These are phyloP conservation scores for Mycena haematopus DNA, from an alignment of 768 basidiomycete species.

Conservation along the genomic window DNA sequence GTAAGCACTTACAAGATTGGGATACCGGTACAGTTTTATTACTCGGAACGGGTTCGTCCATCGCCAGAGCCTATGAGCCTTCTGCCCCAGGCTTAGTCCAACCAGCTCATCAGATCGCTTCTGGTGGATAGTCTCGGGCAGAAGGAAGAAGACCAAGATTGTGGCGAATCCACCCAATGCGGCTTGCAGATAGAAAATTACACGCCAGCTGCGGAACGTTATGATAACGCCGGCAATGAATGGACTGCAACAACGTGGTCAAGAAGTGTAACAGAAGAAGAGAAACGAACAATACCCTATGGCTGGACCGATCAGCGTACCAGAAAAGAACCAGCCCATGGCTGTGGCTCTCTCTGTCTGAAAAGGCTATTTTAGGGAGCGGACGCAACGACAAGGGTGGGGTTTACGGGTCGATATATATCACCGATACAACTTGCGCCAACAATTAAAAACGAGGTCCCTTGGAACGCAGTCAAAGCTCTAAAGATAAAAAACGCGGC, in stretches of 20 bases:
- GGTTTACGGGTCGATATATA: slow-evolving; percentile 28
- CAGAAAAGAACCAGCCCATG: slow-evolving; percentile 29
- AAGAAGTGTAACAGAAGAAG: background rate
- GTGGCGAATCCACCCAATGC: slow-evolving; percentile 27
- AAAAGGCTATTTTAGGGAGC: background rate
- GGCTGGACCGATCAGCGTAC: slow-evolving; percentile 29
- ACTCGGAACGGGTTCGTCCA: slow-evolving; percentile 27
- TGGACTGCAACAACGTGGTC: slow-evolving; percentile 15
- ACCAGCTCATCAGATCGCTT: slow-evolving; percentile 26
- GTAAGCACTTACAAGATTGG: slow-evolving; percentile 24
- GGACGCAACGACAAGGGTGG: background rate
- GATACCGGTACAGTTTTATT: slow-evolving; percentile 27
- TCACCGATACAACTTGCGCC: slow-evolving; percentile 28
- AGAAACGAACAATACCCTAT: slow-evolving; percentile 12
- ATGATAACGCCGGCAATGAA: slow-evolving; percentile 29
- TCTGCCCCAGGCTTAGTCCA: slow-evolving; percentile 15
- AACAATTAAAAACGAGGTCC: slow-evolving; percentile 28
- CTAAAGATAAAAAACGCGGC: slow-evolving; percentile 28
- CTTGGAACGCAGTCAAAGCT: slow-evolving; percentile 31
- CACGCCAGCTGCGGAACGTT: slow-evolving; percentile 28
- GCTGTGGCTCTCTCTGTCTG: slow-evolving; percentile 28
- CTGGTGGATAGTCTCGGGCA: slow-evolving; percentile 30
- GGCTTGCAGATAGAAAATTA: slow-evolving; percentile 30
- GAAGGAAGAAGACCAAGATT: slow-evolving; percentile 27
- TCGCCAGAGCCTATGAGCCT: slow-evolving; percentile 15